These are phyloP conservation scores for Yarrowia sp. DNA, from an alignment of 805 yeast genomes.

Conservation along the genomic window DNA sequence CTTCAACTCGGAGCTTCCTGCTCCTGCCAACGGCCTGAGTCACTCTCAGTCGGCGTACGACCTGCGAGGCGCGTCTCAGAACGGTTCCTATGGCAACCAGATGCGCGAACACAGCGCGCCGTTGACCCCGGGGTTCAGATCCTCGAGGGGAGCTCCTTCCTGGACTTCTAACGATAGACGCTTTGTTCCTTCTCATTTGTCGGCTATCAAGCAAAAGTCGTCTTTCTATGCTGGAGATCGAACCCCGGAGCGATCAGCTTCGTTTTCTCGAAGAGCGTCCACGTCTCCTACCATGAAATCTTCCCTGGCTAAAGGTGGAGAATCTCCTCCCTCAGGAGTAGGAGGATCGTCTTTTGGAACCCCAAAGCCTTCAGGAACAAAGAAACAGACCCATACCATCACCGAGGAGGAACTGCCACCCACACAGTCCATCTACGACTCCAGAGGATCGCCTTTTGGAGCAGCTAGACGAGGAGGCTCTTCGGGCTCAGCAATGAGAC, in stretches of 20 bases:
- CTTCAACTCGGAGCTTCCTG: neutral
- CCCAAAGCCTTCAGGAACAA: constrained; percentile 32
- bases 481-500: neutral
- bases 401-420: constrained; percentile 34
- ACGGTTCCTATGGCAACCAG: neutral
- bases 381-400: constrained; percentile 29
- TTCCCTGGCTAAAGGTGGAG: constrained; percentile 1
- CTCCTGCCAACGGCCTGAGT: neutral
- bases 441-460: constrained; percentile 28
- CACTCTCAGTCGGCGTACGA: constrained; percentile 26
- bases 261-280: constrained; percentile 8
- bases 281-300: constrained; percentile 14
- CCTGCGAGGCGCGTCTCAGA: neutral
- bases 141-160: constrained; percentile 24
- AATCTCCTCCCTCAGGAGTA: constrained; percentile 2
- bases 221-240: constrained; percentile 27
- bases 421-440: constrained; percentile 32
- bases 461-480: constrained; percentile 1
- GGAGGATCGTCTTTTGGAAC: constrained; percentile 34
- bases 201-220: constrained; percentile 22
- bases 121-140: constrained; percentile 5
- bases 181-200: constrained; percentile 27
- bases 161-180: constrained; percentile 27
- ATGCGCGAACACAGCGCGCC: constrained; percentile 1
- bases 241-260: neutral